A percentile compares a stretch with the other conserved stretches of the same genome.
phyloP scores from a whole-genome alignment of 192 early-diverging fungal species.

The Podila verticillata region DNA sequence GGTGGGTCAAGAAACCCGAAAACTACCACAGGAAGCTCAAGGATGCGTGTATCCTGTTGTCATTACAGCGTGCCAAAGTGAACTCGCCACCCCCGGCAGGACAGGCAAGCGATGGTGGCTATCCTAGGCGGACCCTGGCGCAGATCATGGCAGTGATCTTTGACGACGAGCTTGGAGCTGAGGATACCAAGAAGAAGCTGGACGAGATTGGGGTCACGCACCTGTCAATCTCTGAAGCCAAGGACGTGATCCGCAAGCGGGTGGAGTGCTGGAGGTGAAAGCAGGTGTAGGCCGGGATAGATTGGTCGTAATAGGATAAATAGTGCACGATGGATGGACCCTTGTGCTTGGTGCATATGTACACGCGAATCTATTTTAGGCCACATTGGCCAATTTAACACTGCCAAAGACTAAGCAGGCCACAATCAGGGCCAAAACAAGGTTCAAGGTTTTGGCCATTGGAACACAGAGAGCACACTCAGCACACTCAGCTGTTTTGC shows the following conservation, averaged over 20 bases:
- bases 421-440: too few relatives aligned
- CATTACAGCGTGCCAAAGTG: constrained; percentile 41
- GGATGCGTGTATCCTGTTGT: constrained; percentile 50
- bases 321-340: neutral
- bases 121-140: constrained; percentile 40
- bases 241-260: constrained; percentile 41
- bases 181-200: constrained; percentile 11
- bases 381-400: too few relatives aligned
- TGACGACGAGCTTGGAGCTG: constrained; percentile 41
- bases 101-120: neutral
- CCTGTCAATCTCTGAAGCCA: constrained; percentile 36
- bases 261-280: constrained; percentile 53
- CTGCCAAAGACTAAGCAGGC: too few relatives aligned
- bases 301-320: too few relatives aligned
- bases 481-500: too few relatives aligned
- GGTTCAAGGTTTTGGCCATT: too few relatives aligned
- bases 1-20: constrained; percentile 61
- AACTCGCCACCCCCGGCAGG: constrained; percentile 4
- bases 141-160: constrained; percentile 52
- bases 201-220: constrained; percentile 52
- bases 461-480: too few relatives aligned
- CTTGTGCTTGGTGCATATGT: neutral
- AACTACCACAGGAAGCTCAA: constrained; percentile 56
- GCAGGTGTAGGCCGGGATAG: neutral
- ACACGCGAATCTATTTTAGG: too few relatives aligned